phyloP scores from a whole-genome alignment of 768 basidiomycete species.

The Tulasnella sp. region DNA sequence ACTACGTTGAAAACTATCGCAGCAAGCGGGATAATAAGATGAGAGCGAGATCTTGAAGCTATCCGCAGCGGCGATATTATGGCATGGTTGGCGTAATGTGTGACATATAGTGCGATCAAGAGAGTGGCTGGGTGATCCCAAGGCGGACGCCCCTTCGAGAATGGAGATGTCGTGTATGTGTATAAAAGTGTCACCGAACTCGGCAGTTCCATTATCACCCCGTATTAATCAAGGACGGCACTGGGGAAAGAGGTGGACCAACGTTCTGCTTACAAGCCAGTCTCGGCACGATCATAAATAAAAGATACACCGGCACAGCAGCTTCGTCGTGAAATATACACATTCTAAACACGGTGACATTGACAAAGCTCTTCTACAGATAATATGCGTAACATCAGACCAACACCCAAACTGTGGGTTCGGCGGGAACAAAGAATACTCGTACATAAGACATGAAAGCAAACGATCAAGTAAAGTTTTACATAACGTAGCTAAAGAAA shows the following conservation, averaged over 20 bases:
- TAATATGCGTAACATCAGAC: not conserved
- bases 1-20: slow-evolving; percentile 59
- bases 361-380: not conserved
- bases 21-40: slow-evolving; percentile 52
- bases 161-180: not conserved
- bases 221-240: not conserved
- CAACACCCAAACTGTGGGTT: not conserved
- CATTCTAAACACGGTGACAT: not conserved
- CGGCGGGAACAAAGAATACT: not conserved
- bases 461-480: not conserved
- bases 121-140: slow-evolving; percentile 37
- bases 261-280: not conserved
- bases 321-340: not conserved
- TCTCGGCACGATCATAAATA: too few relatives aligned
- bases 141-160: not conserved
- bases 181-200: slow-evolving; percentile 7
- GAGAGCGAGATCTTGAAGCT: slow-evolving; percentile 67
- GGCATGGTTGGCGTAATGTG: slow-evolving; percentile 80
- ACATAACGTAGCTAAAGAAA: not conserved
- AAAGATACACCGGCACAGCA: not conserved
- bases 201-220: slow-evolving; percentile 15
- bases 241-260: not conserved
- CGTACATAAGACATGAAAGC: not conserved
- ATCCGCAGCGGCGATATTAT: slow-evolving; percentile 72
- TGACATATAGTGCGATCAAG: slow-evolving; percentile 51